phyloP scores from a whole-genome alignment of 202 grass and related monocot genomes.

The Bolboschoenoplectus hybrid region DNA sequence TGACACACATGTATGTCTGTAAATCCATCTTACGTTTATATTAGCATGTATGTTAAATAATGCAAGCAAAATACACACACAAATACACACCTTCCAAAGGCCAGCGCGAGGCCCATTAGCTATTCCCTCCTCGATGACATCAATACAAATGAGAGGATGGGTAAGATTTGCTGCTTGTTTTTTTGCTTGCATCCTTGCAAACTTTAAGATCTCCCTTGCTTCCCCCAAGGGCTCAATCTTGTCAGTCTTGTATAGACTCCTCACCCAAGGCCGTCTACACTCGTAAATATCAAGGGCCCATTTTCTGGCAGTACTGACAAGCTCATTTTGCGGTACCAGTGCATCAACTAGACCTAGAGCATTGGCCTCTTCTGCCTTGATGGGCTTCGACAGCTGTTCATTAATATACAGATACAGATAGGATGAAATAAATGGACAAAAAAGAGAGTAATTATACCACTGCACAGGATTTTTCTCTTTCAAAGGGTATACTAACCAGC shows the following conservation, averaged over 20 bases:
- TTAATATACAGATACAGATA: not conserved
- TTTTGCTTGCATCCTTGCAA: conserved; percentile 70
- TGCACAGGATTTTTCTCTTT: conserved; percentile 13
- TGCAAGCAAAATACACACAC: conserved; percentile 27
- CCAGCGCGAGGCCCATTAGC: conserved; percentile 66
- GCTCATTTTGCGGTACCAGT: conserved; percentile 72
- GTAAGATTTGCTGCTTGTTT: conserved; percentile 76
- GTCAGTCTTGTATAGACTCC: conserved; percentile 80
- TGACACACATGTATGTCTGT: not conserved
- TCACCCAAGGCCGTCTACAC: conserved; percentile 67
- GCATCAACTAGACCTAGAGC: conserved; percentile 73
- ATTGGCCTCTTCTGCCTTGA: conserved; percentile 74
- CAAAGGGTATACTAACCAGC: conserved; percentile 49
- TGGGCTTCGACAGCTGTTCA: conserved; percentile 75
- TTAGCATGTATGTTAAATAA: not conserved
- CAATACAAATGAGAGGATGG: conserved; percentile 77
- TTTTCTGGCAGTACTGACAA: conserved; percentile 56
- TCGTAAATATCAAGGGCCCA: conserved; percentile 90
- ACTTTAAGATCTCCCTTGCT: conserved; percentile 82
- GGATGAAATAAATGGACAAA: conserved; percentile 19
- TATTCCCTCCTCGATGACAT: conserved; percentile 87
- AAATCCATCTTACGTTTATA: conserved; percentile 14
- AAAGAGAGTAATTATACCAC: not conserved
- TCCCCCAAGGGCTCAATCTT: conserved; percentile 71
- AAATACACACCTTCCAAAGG: conserved; percentile 78